Base-by-base conservation (phyloP, 2,329 filamentous ascomycete genomes). In the Aspergillus fructus region DNA sequence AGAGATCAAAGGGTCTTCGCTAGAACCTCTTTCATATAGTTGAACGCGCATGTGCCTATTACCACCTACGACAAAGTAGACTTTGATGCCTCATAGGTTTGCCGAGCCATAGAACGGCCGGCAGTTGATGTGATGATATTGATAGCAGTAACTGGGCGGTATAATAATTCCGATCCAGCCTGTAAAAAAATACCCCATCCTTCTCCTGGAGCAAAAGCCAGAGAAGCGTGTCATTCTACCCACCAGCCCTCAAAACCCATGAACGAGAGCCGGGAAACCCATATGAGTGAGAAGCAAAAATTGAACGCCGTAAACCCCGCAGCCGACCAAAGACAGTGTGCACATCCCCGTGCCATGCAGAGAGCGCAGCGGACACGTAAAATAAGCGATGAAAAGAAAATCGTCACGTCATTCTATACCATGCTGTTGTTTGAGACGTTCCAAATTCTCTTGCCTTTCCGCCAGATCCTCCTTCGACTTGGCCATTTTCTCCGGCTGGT, bases 391-490 rank as follows among this genome's bases (percentile, higher is more conserved):
- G 56, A 54, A 65, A 70, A 64, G 60, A 55, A 59, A 66, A 62
- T 57, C 63, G 58, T 66, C 64, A 66, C 63, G 62, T 93, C 91
- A 99, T 88, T 97, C 93, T 84, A 97, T 97, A 76, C 93, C 93
- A 79, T 99, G 92, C 79, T 97, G 91, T 75, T 89, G 87, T 83
- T 99, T 99, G 81, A 97, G 88, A 82, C 91, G 90, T 85, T 96
- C 93, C 90, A 99, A 87, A 83, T 93, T 94, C 78, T 96, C 91
- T 80, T 94, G 90, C 80, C 94, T 91, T 71, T 91, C 88, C 72
- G 93, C 91, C 72, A 97, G 84, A 79, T 97, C 92, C 79, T 94
- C 90, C 87, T 91, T 93, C 81, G 91, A 90, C 78, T 89, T 91
- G 74, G 85, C 78, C 86, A 89, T 89, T 79, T 90, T 90, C 70